A percentile compares a stretch with the other conserved stretches of the same genome.
Evolutionary conservation across 768 basidiomycete genomes (phyloP).

Genomic region (Naganishia kalamii): DNA sequence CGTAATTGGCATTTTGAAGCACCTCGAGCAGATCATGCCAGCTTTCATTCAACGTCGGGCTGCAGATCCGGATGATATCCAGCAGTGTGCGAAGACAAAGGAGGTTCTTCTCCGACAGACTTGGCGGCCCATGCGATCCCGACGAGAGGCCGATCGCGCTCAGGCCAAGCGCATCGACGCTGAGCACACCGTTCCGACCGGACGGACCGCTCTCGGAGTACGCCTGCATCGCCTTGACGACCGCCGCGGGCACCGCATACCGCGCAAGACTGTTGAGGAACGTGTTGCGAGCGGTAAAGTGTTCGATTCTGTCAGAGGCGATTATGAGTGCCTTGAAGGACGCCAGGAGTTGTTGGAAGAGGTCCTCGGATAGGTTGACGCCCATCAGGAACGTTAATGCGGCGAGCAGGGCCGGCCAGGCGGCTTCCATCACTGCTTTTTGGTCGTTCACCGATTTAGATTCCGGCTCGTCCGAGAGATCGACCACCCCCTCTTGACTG

Average conservation of each 20-base stretch:
- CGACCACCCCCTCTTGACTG: constrained; percentile 14
- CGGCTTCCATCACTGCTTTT: constrained; percentile 70
- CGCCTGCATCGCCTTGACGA: constrained; percentile 75
- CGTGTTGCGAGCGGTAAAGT: constrained; percentile 74
- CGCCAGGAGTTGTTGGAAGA: constrained; percentile 52
- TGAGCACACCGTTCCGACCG: constrained; percentile 17
- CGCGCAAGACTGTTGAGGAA: constrained; percentile 86
- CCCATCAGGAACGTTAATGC: constrained; percentile 81
- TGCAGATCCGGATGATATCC: constrained; percentile 68
- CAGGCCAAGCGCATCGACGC: constrained; percentile 44
- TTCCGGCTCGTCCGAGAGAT: neutral
- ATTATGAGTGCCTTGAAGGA: constrained; percentile 8
- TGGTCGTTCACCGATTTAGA: constrained; percentile 33
- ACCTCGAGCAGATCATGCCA: constrained; percentile 90
- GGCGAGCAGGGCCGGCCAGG: constrained; percentile 89
- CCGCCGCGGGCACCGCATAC: constrained; percentile 80
- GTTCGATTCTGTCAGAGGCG: neutral
- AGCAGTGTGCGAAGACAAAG: constrained; percentile 81
- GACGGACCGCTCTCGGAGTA: constrained; percentile 34
- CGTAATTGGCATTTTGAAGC: constrained; percentile 89
- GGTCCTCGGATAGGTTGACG: constrained; percentile 83
- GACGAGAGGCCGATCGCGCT: constrained; percentile 9
- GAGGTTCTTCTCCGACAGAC: constrained; percentile 80
- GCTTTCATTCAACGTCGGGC: constrained; percentile 71
- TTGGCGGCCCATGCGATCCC: constrained; percentile 53